Evolutionary conservation across 1,284 basidiomycete genomes (phyloP), one percentile per base, ranked within the genome.

Genomic region (Malassezia sympodialis): DNA sequence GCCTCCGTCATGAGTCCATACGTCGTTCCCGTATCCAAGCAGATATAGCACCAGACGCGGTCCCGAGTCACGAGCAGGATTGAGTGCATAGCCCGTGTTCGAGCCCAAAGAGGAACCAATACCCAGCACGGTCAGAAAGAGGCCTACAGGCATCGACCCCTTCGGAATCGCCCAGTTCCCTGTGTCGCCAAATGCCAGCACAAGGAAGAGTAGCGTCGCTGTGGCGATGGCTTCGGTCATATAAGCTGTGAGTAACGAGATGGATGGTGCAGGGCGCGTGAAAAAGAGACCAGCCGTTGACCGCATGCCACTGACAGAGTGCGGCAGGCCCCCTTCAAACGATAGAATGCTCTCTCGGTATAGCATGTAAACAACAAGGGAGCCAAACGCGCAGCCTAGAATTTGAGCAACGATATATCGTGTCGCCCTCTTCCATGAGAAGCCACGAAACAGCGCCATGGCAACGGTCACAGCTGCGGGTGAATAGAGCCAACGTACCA

Each of bases 401-500:
- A 84, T 60, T 73, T 90, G 87, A 0, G 84, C 81, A 34, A 82
- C 66, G 47, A 87, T 80, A 68, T 84, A 90, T 61, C 68, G 77
- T 0, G 85, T 84, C 0, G 88, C 84, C 69, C 88, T 88, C 58
- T 79, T 80, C 82, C 83, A 84, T 1, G 88, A 85, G 74, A 90
- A 88, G 47, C 79, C 79, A 53, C 87, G 82, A 67, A 82, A 82
- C 5, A 82, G 77, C 1, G 84, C 84, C 42, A 87, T 66, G 5
- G 82, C 79, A 32, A 88, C 66, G 2, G 86, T 88, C 15, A 66
- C 65, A 8, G 53, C 52, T 1, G 67, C 34, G 64, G 64, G 8
- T 47, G 26, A 54, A 58, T 61, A 21, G 15, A 19, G 17, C 5
- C 8, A 19, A 19, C 37, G 15, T 23, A 39, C 37, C 37, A 39